A percentile compares a stretch with the other conserved stretches of the same genome.
These are phyloP conservation scores for Trifolium subterraneum DNA, from an alignment of 306 rosid species.

Conservation along the genomic window DNA sequence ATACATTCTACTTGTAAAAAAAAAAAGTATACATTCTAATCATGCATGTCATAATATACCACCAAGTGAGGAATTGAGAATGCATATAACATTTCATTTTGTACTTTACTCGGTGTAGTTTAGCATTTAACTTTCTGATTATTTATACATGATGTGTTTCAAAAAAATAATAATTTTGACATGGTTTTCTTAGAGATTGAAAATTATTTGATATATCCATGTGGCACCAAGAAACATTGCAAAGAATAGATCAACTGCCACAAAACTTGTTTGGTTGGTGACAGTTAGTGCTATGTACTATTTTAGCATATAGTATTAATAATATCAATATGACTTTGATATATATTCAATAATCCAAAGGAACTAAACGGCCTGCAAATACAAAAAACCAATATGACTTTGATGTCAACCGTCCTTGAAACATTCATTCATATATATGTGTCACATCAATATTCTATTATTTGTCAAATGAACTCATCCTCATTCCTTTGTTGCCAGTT, in stretches of 20 bases:
- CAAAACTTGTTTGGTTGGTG: background rate
- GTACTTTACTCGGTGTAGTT: background rate
- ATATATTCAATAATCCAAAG: background rate
- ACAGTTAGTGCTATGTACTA: background rate
- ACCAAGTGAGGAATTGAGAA: background rate
- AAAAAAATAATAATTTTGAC: background rate
- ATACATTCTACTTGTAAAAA: too few species aligned
- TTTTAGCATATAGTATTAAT: background rate
- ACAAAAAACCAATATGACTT: background rate
- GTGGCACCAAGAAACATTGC: background rate
- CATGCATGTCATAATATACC: background rate
- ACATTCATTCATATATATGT: slow-evolving; percentile 33
- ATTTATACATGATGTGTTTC: background rate
- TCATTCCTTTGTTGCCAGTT: slow-evolving; percentile 55
- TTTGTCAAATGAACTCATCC: slow-evolving; percentile 39
- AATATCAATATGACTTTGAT: too few species aligned
- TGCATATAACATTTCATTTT: background rate
- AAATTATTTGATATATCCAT: background rate
- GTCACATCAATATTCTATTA: slow-evolving; percentile 27
- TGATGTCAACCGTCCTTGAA: slow-evolving; percentile 44
- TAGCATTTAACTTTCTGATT: background rate
- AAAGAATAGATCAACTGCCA: slow-evolving; percentile 4
- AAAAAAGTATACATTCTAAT: too few species aligned
- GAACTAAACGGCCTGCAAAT: slow-evolving; percentile 44
- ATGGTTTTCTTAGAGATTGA: background rate